phyloP scores from a whole-genome alignment of 2,329 filamentous ascomycete species.

The Nannizziopsis arthrosporioides region DNA sequence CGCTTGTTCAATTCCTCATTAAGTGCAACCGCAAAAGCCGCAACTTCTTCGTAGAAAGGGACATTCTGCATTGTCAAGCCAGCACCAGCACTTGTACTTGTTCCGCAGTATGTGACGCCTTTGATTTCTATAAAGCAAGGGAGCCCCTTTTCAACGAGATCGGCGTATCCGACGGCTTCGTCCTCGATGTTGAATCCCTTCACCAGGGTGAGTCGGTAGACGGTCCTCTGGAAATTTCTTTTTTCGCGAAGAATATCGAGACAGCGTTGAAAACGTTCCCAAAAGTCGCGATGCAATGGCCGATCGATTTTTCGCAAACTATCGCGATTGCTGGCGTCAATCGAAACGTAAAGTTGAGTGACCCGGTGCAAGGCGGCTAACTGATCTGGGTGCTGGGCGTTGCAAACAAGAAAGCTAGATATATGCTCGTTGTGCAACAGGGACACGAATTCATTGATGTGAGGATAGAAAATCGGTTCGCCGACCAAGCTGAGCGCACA shows the following conservation, averaged over 20 bases:
- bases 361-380: constrained; percentile 70
- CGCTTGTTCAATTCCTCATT: constrained; percentile 56
- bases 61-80: constrained; percentile 96
- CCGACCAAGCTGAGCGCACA: constrained; percentile 87
- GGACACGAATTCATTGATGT: constrained; percentile 82
- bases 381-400: constrained; percentile 90
- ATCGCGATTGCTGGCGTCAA: constrained; percentile 85
- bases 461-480: constrained; percentile 96
- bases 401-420: constrained; percentile 90
- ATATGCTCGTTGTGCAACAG: constrained; percentile 80
- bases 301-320: constrained; percentile 79
- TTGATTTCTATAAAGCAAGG: constrained; percentile 94
- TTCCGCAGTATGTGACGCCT: constrained; percentile 94
- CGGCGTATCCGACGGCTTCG: constrained; percentile 79
- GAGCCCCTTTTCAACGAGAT: constrained; percentile 71
- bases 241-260: constrained; percentile 78
- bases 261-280: constrained; percentile 87
- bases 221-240: constrained; percentile 76
- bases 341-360: constrained; percentile 91
- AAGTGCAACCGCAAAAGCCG: constrained; percentile 66
- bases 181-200: constrained; percentile 98
- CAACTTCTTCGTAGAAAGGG: constrained; percentile 86
- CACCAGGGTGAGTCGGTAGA: constrained; percentile 87
- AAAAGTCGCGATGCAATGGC: constrained; percentile 89
- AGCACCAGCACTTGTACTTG: constrained; percentile 67